Percentiles rank a stretch among this genome's conserved stretches.
phyloP scores from a whole-genome alignment of 2,329 filamentous ascomycete genomes.

The Cordyceps sp. region DNA sequence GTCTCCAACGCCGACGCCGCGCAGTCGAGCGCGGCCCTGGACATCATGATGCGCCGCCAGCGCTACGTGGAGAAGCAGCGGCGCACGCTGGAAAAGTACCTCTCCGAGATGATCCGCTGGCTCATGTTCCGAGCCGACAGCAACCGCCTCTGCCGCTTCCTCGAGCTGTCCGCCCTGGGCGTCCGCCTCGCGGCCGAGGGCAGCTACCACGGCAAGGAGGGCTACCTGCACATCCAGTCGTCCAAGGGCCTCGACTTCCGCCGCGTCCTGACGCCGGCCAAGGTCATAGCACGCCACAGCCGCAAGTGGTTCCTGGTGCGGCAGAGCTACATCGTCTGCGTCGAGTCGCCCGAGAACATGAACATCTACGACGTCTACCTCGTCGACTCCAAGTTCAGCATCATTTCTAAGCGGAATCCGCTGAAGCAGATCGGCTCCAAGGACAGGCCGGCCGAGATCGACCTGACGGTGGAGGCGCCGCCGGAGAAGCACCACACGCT shows the following conservation, averaged over 20 bases:
- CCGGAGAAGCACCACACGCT: conserved; percentile 61
- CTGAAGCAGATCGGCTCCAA: conserved; percentile 36
- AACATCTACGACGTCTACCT: conserved; percentile 97
- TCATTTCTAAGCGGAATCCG: conserved; percentile 55
- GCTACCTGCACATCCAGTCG: conserved; percentile 80
- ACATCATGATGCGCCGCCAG: conserved; percentile 23
- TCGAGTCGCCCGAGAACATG: conserved; percentile 98
- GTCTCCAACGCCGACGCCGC: conserved; percentile 21
- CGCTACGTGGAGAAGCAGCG: conserved; percentile 71
- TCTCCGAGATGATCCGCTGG: conserved; percentile 89
- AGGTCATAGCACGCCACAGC: conserved; percentile 67
- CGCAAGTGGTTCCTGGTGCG: conserved; percentile 98
- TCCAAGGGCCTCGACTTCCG: conserved; percentile 79
- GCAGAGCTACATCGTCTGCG: conserved; percentile 92
- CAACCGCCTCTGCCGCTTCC: conserved; percentile 86
- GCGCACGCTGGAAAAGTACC: conserved; percentile 71
- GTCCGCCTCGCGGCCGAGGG: conserved; percentile 88
- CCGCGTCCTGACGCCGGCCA: conserved; percentile 59
- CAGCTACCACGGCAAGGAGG: conserved; percentile 96
- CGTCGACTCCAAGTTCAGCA: conserved; percentile 76
- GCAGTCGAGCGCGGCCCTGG: conserved; percentile 31
- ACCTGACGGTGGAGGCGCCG: conserved; percentile 20
- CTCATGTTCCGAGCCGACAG: conserved; percentile 94
- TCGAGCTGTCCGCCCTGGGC: conserved; percentile 86
- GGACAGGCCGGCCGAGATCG: conserved; percentile 36